Base-by-base conservation (phyloP, 2,329 filamentous ascomycete genomes). In the Alternaria burnsii region DNA sequence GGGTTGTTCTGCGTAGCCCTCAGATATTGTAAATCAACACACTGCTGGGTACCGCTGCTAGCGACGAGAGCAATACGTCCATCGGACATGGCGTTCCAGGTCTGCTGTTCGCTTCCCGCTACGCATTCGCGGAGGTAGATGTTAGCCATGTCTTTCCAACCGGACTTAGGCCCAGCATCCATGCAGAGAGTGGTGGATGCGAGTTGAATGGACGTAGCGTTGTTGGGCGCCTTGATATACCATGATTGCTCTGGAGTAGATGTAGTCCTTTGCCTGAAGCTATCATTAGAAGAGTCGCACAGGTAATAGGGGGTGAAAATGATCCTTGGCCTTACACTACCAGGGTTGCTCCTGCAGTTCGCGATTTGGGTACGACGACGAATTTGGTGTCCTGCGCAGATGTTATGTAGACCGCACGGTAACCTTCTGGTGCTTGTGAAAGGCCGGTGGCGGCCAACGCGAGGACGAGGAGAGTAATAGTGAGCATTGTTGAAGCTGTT, bases 71-170 rank as follows among this genome's bases (percentile, higher is more conserved):
- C 70, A 44, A 76, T 75, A 3, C 74, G 62, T 7, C 74, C 74
- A 53, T 76, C 74, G 22, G 62, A 62, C 69, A 72, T 71, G 7
- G 65, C 70, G 18, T 61, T 61, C 71, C 70, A 76, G 28, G 71
- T 68, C 56, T 76, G 74, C 11, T 60, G 59, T 18, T 69, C 69
- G 4, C 66, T 70, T 18, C 60, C 63, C 4, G 64, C 52, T 3
- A 41, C 51, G 60, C 74, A 76, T 4, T 68, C 64, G 24, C 70
- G 68, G 5, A 75, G 52, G 26, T 63, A 71, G 44, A 76, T 67
- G 50, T 52, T 65, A 8, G 62, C 73, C 73, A 76, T 76, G 42
- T 76, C 72, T 58, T 73, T 75, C 73, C 73, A 76, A n/a, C 62
- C 68, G 14, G 69, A 70, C 56, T 72, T 70, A 3, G 70, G 60